Evolutionary conservation across 2,329 filamentous ascomycete species (phyloP), one percentile per base, ranked within the genome.

Genomic region (Fusarium pininemorale): DNA sequence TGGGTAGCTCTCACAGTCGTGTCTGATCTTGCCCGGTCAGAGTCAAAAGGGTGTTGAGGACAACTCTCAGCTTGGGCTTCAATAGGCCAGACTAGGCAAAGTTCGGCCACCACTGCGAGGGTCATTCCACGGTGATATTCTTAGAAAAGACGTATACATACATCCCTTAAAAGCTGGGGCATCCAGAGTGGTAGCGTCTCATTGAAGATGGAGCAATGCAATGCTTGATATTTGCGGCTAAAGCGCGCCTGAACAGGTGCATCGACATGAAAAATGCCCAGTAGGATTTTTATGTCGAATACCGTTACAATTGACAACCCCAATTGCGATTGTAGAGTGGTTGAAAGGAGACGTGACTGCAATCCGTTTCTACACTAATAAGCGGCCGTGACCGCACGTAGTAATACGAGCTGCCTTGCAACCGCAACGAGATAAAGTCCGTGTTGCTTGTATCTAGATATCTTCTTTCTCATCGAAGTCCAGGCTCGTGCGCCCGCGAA

Each of bases 61-160:
- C n/a, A 62, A 22, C 22, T 32, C 53, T 68, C 70, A 71, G 62
- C 70, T 58, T 48, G 60, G 63, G 71, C 42, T 53, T 50, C 60
- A 48, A 63, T 58, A 69, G 70, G 64, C 16, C 51, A 67, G 56
- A 42, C 72, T 74, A 75, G 68, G 39, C 56, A 69, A 54, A 61
- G 55, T 72, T 58, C 11, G 67, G 65, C 44, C 56, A 74, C 59
- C 71, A 72, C 26, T 50, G 72, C 60, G 68, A 75, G 57, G 44
- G 50, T 56, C 70, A 42, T 41, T 48, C 15, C 37, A 42, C 44
- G n/a, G 22, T 28, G 55, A 66, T 72, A 60, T 74, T 74, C 50
- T 74, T 72, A 57, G 69, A 64, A 61, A 58, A 57, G 47, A 38
- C 26, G 35, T 38, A 22, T 28, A 26, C 6, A 26, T 24, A 44